Evolutionary conservation across 129 eudicot species (phyloP), one percentile per base, ranked within the genome.

Genomic region (Chrysanthemum seticuspe): DNA sequence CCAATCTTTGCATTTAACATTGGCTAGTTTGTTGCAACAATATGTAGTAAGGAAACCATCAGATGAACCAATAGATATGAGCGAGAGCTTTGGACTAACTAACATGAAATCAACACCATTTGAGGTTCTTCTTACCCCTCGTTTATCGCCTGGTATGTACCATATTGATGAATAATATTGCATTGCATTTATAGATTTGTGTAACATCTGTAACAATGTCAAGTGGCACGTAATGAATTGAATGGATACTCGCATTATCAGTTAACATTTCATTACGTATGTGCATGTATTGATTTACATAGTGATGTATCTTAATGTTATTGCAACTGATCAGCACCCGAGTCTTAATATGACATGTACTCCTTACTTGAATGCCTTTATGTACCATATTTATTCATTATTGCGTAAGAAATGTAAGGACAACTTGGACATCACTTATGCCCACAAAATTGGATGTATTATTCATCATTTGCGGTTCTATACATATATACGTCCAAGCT

Each of bases 31-130:
- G 65, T 10, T 79, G 5, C 83, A 79, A 19, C 79, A 62, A 16
- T 79, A 58, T 67, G 75, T 49, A 57, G 5, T 79, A 0, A 10
- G 13, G 12, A 55, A 9, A 0, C 73, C 77, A 12, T 19, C 80
- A 0, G 14, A 70, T 47, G 69, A 69, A 18, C 68, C 63, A 0
- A 29, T 69, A 45, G 84, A 80, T 19, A 75, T 80, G 84, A 75
- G 68, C 21, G 80, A 74, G 34, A 75, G 47, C 47, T 16, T 31
- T 12, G 80, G 84, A 63, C 14, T 75, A 1, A 63, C 77, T 6
- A 64, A 49, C 52, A 45, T 18, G 62, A 80, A 80, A 63, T 76
- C 76, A 23, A 80, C 68, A 2, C 80, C 84, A 0, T 62, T 80
- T 1, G 80, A 74, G 13, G 67, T 74, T 7, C 72, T 74, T 44